Evolutionary conservation across 129 eudicot species (phyloP).

Genomic region (Centrapalus pauciflorus): DNA sequence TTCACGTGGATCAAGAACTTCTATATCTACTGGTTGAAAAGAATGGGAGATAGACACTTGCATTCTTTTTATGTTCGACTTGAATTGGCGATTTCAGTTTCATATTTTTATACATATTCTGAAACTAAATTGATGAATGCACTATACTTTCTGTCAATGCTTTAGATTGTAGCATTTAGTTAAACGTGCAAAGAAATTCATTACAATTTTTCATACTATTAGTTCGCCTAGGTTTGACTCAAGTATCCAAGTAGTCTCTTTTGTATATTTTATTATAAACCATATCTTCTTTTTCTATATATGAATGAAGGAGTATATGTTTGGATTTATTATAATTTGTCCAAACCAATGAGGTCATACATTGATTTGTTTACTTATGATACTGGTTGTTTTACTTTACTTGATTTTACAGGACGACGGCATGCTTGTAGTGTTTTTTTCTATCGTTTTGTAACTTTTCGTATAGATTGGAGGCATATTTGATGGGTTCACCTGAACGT

Average conservation of each 20-base stretch:
- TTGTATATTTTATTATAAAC: background rate
- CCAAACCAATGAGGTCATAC: background rate
- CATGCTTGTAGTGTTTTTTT: conserved; percentile 13
- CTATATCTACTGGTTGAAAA: no score
- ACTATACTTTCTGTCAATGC: background rate
- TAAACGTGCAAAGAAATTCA: background rate
- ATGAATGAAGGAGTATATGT: background rate
- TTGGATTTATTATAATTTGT: background rate
- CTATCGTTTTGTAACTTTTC: background rate
- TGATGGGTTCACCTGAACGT: conserved; percentile 79
- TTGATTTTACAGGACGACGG: conserved; percentile 25
- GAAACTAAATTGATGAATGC: background rate
- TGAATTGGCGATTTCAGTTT: background rate
- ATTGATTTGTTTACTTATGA: background rate
- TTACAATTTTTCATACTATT: background rate
- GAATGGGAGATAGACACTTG: background rate
- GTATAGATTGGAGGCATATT: conserved; percentile 5
- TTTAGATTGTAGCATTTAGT: background rate
- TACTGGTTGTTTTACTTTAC: background rate
- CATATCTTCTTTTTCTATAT: background rate
- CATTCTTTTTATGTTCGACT: background rate
- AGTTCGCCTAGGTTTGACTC: background rate
- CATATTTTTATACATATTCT: background rate
- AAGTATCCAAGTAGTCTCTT: background rate
- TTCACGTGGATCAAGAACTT: no score